Evolutionary conservation across 768 basidiomycete genomes (phyloP), one percentile per base, ranked within the genome.

Genomic region (Strobilomyces echinocephalus): DNA sequence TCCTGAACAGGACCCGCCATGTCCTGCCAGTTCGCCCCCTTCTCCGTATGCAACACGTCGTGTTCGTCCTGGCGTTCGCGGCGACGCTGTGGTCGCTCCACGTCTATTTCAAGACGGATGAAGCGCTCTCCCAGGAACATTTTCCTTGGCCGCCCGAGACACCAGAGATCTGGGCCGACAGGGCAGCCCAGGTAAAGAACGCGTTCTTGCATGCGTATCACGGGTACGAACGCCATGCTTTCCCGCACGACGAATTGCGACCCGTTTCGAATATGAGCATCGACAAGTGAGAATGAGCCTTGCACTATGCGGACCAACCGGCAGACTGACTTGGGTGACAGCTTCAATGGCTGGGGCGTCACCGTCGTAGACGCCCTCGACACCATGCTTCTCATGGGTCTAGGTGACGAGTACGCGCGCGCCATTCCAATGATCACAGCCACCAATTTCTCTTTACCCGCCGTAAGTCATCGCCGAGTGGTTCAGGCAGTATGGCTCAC

Each of bases 321-420:
- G 24, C 46, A 10, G 20, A 1, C 38, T 58, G 38, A 64, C 44
- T 2, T 2, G n/a, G 8, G 12, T 20, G 40, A 28, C 42, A 89
- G 87, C 55, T 87, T 89, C 66, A 90, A 90, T 63, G 86, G 85
- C 8, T 91, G 88, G 88, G 85, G 84, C 21, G 76, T 88, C 1
- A 85, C 88, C 5, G 75, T 82, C 42, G 78, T 91, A 46, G 94
- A 97, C 63, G 82, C 90, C 6, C 75, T 97, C 6, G 92, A 95
- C 63, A 91, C 91, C 0, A 84, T 97, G 77, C 73, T 88, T 35
- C 73, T 97, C 26, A 86, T 95, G 83, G 88, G 76, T 12, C 73
- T 94, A 6, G 63, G 82, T 10, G 78, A 81, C 2, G 88, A 95
- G 64, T 95, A 86, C 63, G 52, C 70, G 11, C 76, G 83, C 6